Evolutionary conservation across 768 basidiomycete species (phyloP).

Genomic region (Amanita pseudoporphyria): DNA sequence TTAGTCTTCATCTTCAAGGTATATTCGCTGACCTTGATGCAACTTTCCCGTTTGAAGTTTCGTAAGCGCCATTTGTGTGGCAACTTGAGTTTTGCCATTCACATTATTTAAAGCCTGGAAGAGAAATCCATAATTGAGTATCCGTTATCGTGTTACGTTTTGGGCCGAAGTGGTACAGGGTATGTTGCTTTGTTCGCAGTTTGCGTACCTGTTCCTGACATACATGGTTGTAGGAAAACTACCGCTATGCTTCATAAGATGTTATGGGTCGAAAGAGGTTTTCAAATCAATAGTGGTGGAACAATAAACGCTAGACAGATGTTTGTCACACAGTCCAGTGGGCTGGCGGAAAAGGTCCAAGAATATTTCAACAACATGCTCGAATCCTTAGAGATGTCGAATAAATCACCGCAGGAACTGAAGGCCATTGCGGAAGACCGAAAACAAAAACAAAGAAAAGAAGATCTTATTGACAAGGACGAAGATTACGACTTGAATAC

Average conservation of each 20-base stretch:
- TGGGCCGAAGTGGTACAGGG: constrained; percentile 72
- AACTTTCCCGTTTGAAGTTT: constrained; percentile 33
- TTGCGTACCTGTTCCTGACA: neutral
- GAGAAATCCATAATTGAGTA: constrained; percentile 54
- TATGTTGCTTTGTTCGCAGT: constrained; percentile 17
- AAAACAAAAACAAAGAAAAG: constrained; percentile 10
- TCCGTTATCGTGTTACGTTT: constrained; percentile 49
- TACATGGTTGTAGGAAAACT: constrained; percentile 42
- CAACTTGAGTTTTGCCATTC: neutral
- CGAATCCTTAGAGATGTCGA: constrained; percentile 29
- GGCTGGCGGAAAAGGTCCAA: constrained; percentile 61
- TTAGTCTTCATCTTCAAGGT: constrained; percentile 19
- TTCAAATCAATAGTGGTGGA: constrained; percentile 24
- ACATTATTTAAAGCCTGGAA: constrained; percentile 21
- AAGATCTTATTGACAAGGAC: constrained; percentile 28
- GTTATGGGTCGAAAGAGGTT: constrained; percentile 54
- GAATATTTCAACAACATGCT: constrained; percentile 50
- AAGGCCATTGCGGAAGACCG: constrained; percentile 16
- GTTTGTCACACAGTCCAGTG: constrained; percentile 62
- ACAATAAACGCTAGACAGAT: constrained; percentile 50
- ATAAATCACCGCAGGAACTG: constrained; percentile 29
- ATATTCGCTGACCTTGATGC: constrained; percentile 43
- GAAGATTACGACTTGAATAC: constrained; percentile 30
- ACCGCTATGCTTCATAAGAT: constrained; percentile 75
- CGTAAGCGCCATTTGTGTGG: constrained; percentile 19